Evolutionary conservation across 2,329 filamentous ascomycete genomes (phyloP).

Genomic region (Penicillium occitanis): DNA sequence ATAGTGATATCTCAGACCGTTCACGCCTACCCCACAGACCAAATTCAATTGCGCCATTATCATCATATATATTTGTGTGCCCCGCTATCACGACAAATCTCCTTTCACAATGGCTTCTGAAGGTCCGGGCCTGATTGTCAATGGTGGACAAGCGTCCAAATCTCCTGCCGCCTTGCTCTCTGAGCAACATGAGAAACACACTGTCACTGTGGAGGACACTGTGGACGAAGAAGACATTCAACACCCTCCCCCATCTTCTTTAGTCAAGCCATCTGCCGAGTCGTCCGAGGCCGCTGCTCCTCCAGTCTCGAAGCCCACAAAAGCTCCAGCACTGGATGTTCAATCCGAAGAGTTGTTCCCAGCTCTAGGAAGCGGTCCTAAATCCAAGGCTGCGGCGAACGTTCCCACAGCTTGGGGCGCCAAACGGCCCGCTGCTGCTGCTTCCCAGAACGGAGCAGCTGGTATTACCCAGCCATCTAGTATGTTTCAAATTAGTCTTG

Average conservation of each 20-base stretch:
- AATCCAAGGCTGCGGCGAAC: slow-evolving; percentile 58
- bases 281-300: slow-evolving; percentile 6
- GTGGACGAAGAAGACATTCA: slow-evolving; percentile 73
- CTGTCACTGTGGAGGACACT: slow-evolving; percentile 75
- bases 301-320: slow-evolving; percentile 39
- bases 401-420: slow-evolving; percentile 75
- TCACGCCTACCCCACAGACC: background rate
- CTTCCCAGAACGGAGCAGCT: slow-evolving; percentile 47
- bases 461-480: slow-evolving; percentile 57
- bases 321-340: slow-evolving; percentile 64
- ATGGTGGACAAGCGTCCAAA: slow-evolving; percentile 36
- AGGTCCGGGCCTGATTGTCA: slow-evolving; percentile 31
- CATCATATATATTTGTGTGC: background rate
- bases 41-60: slow-evolving; percentile 1
- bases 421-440: slow-evolving; percentile 51
- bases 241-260: slow-evolving; percentile 54
- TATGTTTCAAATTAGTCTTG: slow-evolving; percentile 33
- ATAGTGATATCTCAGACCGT: background rate
- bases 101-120: slow-evolving; percentile 36
- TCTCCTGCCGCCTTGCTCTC: slow-evolving; percentile 56
- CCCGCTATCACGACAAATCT: background rate
- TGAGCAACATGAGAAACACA: slow-evolving; percentile 57
- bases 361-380: slow-evolving; percentile 72
- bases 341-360: slow-evolving; percentile 91
- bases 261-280: slow-evolving; percentile 28